These are phyloP conservation scores for Epicoccum nigrum DNA, from an alignment of 2,329 filamentous ascomycete species.

Conservation along the genomic window DNA sequence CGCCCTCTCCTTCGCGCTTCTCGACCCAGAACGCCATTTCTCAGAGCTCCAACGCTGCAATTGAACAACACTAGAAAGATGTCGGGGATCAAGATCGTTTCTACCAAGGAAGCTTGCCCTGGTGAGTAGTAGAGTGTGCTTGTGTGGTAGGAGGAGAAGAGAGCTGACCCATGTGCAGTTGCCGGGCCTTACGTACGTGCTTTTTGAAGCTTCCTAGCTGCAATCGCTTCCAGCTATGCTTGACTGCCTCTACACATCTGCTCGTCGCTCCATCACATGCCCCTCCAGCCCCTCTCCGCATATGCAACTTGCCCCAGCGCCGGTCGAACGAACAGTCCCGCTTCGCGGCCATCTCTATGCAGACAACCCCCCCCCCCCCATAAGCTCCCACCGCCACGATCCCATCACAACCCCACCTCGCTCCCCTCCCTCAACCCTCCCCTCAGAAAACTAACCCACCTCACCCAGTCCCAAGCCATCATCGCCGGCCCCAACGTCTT, in stretches of 20 bases:
- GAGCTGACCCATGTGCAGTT: conserved; percentile 39
- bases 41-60: not conserved
- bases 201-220: not conserved
- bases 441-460: not conserved
- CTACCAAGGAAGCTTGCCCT: conserved; percentile 51
- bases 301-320: no score
- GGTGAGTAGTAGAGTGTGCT: conserved; percentile 49
- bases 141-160: not conserved
- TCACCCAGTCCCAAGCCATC: conserved; percentile 63
- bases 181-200: conserved; percentile 52
- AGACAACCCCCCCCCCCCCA: not conserved
- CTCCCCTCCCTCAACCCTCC: no score
- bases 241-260: not conserved
- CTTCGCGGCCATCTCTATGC: no score
- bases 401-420: not conserved
- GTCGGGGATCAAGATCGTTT: conserved; percentile 53
- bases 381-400: not conserved
- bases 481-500: conserved; percentile 71
- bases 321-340: no score
- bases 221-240: not conserved
- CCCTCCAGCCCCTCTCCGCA: no score
- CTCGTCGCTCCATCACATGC: not conserved
- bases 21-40: not conserved
- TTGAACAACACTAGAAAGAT: conserved; percentile 38
- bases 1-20: not conserved